Percentiles rank a stretch among this genome's conserved stretches.
Conservation (phyloP, 2,329 filamentous ascomycete species). For the Hirsutella minnesotensis region DNA sequence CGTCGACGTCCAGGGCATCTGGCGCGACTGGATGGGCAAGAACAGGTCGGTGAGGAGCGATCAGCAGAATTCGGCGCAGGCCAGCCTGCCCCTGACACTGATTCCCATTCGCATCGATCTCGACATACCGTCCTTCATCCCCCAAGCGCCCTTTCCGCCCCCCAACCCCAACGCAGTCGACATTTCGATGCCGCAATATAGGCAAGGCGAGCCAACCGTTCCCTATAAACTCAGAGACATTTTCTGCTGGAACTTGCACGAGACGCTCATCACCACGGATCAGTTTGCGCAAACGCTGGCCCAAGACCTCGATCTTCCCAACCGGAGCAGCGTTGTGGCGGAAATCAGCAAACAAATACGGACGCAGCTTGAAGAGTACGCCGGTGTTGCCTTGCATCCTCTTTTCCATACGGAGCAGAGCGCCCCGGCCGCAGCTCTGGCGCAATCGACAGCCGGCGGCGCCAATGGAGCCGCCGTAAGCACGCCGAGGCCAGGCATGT, state of each 20-base stretch:
- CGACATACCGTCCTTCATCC: conserved; percentile 70
- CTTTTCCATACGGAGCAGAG: conserved; percentile 60
- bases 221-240: conserved; percentile 85
- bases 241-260: conserved; percentile 97
- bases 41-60: conserved; percentile 42
- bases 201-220: conserved; percentile 64
- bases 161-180: conserved; percentile 54
- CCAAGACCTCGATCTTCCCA: conserved; percentile 84
- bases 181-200: conserved; percentile 65
- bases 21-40: conserved; percentile 92
- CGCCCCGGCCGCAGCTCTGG: conserved; percentile 10
- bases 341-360: conserved; percentile 92
- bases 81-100: conserved; percentile 73
- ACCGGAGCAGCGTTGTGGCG: conserved; percentile 53
- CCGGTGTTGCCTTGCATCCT: conserved; percentile 84
- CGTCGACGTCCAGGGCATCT: conserved; percentile 79
- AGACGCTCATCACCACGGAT: conserved; percentile 86
- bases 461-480: conserved; percentile 8
- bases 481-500: conserved; percentile 17
- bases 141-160: conserved; percentile 51
- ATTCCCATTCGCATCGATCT: conserved; percentile 96
- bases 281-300: conserved; percentile 87
- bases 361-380: conserved; percentile 90
- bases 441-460: conserved; percentile 9
- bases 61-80: conserved; percentile 50